Conservation (phyloP, 2,329 filamentous ascomycete species). For the Cladosporium sp. region DNA sequence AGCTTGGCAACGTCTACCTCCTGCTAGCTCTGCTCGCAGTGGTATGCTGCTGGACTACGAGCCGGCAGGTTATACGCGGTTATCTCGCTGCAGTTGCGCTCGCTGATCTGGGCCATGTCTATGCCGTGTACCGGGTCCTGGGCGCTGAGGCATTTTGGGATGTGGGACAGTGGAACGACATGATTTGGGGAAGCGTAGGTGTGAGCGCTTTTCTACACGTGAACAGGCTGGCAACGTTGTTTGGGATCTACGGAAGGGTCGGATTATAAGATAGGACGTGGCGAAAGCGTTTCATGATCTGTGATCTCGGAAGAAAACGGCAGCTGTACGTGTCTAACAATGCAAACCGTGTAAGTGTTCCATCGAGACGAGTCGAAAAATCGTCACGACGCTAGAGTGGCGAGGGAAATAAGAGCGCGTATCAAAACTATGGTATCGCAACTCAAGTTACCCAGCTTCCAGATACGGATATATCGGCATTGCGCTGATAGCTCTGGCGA, state of each 20-base stretch:
- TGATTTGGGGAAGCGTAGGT: slow-evolving; percentile 18
- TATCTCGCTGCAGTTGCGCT: slow-evolving; percentile 17
- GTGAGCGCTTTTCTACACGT: slow-evolving; percentile 16
- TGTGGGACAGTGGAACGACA: slow-evolving; percentile 16
- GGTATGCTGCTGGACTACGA: slow-evolving; percentile 20
- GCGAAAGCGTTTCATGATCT: too few relatives aligned
- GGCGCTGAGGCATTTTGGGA: slow-evolving; percentile 15
- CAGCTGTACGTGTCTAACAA: too few relatives aligned
- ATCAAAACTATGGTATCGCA: too few relatives aligned
- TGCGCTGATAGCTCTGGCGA: too few relatives aligned
- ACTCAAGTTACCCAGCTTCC: too few relatives aligned
- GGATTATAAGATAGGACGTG: background rate
- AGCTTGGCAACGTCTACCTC: slow-evolving; percentile 16
- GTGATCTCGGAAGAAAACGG: too few relatives aligned
- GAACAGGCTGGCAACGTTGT: slow-evolving; percentile 14
- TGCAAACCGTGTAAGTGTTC: too few relatives aligned
- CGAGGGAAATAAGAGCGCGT: too few relatives aligned
- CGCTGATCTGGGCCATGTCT: slow-evolving; percentile 19
- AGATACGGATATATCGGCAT: too few relatives aligned
- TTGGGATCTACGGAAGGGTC: slow-evolving; percentile 14
- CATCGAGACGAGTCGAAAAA: too few relatives aligned
- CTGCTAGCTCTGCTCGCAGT: slow-evolving; percentile 17
- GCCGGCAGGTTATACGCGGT: slow-evolving; percentile 9
- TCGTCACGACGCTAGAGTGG: too few relatives aligned
- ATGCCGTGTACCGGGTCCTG: slow-evolving; percentile 16